phyloP scores from a whole-genome alignment of 2,329 filamentous ascomycete genomes.

The Cladosporium sp. region DNA sequence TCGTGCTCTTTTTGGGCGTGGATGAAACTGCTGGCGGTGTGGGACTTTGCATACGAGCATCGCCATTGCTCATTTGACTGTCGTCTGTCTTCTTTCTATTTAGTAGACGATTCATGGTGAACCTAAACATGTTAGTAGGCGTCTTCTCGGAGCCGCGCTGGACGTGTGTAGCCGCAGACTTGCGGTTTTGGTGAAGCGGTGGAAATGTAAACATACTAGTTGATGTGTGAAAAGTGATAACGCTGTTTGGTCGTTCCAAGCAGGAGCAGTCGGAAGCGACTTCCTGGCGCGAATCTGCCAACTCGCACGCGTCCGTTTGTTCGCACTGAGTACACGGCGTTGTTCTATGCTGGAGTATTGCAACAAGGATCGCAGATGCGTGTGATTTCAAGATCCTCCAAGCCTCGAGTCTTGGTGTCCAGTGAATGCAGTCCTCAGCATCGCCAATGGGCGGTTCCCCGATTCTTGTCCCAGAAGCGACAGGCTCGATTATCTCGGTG shows the following conservation, averaged over 20 bases:
- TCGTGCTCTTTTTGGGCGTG: constrained; percentile 35
- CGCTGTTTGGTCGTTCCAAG: neutral
- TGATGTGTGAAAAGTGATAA: constrained; percentile 5
- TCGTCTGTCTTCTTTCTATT: constrained; percentile 23
- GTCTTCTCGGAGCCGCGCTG: neutral
- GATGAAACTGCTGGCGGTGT: constrained; percentile 27
- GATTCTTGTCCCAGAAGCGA: neutral
- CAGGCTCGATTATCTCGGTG: neutral
- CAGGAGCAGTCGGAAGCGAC: neutral
- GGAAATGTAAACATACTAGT: constrained; percentile 14
- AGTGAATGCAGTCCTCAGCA: constrained; percentile 10
- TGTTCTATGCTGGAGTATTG: neutral
- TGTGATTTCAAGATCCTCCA: neutral
- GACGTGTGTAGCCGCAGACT: neutral
- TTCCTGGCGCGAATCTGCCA: neutral
- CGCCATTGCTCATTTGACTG: constrained; percentile 1
- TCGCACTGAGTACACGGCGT: neutral
- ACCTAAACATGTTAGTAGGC: constrained; percentile 18
- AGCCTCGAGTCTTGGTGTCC: constrained; percentile 8
- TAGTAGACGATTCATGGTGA: constrained; percentile 22
- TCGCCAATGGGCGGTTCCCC: constrained; percentile 13
- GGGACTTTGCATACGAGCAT: neutral
- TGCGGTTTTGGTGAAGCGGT: neutral
- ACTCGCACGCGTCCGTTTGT: constrained; percentile 11
- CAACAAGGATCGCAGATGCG: neutral